Conservation (phyloP, 2,329 filamentous ascomycete genomes). For the Colletotrichum viniferum region DNA sequence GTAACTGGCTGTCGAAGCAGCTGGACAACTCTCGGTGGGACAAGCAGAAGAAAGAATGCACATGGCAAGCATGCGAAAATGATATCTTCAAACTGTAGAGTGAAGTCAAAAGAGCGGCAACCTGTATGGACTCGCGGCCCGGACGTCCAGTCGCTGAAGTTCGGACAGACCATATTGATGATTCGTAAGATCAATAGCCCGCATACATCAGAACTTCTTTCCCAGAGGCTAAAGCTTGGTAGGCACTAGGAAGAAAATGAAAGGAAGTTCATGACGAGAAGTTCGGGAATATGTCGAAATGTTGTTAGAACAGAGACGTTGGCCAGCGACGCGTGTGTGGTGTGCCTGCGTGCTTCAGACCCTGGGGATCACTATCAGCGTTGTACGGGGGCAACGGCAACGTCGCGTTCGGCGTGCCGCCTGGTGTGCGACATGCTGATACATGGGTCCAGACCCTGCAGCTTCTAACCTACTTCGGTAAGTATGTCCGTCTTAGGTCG, state of each 20-base stretch:
- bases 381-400: neutral
- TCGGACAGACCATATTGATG: neutral
- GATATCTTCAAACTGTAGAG: slow-evolving; percentile 30
- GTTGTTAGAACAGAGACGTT: neutral
- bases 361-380: neutral
- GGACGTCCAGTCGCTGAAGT: slow-evolving; percentile 19
- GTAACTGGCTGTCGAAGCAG: neutral
- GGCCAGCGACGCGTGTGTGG: neutral
- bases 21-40: neutral
- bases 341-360: neutral
- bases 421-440: neutral
- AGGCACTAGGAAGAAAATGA: too few species aligned
- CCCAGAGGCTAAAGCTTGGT: too few species aligned
- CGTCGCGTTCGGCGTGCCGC: neutral
- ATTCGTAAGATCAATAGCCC: too few species aligned
- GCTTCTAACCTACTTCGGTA: neutral
- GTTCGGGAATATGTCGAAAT: neutral
- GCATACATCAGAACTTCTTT: too few species aligned
- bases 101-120: slow-evolving; percentile 33
- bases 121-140: slow-evolving; percentile 25
- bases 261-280: too few species aligned
- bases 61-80: slow-evolving; percentile 25
- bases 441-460: neutral
- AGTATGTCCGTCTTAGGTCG: neutral
- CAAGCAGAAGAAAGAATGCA: slow-evolving; percentile 22